Evolutionary conservation across 2,329 filamentous ascomycete species (phyloP).

Genomic region (Fusarium chaquense): DNA sequence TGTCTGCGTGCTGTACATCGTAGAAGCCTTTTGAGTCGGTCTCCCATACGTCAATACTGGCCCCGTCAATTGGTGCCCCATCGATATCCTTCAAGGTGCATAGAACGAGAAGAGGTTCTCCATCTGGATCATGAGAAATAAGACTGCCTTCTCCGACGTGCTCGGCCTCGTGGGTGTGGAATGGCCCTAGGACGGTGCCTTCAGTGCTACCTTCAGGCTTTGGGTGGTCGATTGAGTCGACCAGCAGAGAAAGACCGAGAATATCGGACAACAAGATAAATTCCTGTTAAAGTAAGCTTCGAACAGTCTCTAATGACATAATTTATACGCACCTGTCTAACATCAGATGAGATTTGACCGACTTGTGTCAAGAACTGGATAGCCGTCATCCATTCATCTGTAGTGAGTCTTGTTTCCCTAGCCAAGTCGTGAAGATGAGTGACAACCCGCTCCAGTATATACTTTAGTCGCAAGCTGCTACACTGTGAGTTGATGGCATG

Average conservation of each 20-base stretch:
- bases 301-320: fast-evolving
- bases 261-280: constrained; percentile 83
- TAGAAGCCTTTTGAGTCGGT: constrained; percentile 80
- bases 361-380: constrained; percentile 75
- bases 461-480: constrained; percentile 71
- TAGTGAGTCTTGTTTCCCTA: constrained; percentile 78
- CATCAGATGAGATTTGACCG: constrained; percentile 76
- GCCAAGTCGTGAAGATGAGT: constrained; percentile 82
- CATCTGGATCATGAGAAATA: constrained; percentile 74
- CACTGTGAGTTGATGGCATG: constrained; percentile 77
- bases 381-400: constrained; percentile 78
- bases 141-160: constrained; percentile 61
- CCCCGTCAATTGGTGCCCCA: constrained; percentile 69
- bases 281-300: constrained; percentile 55
- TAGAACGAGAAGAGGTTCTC: constrained; percentile 74
- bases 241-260: constrained; percentile 78
- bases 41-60: constrained; percentile 83
- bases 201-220: constrained; percentile 76
- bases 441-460: constrained; percentile 76
- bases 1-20: constrained; percentile 76
- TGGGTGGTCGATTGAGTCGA: constrained; percentile 82
- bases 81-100: constrained; percentile 73
- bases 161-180: constrained; percentile 79
- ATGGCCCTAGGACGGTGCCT: constrained; percentile 83
- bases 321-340: constrained; percentile 61